Percentiles rank a stretch among this genome's conserved stretches.
These are phyloP conservation scores for Aspergillus heteromorphus DNA, from an alignment of 495 filamentous ascomycete species.

Conservation along the genomic window DNA sequence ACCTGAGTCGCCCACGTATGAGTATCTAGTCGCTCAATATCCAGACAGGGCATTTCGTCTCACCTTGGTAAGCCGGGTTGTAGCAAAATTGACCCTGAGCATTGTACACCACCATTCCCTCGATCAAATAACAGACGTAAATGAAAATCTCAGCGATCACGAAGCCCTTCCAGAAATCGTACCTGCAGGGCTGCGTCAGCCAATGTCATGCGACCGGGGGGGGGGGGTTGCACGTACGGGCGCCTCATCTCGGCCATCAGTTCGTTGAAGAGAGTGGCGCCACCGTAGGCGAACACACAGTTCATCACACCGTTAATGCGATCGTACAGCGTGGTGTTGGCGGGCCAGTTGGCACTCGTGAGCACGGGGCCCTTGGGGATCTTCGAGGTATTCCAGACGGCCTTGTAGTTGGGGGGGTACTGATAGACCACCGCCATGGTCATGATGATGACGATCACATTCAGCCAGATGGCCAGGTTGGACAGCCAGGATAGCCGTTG, in stretches of 20 bases:
- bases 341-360: neutral
- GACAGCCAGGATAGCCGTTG: neutral
- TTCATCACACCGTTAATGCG: neutral
- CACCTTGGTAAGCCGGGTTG: neutral
- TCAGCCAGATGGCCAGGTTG: constrained; percentile 1
- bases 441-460: neutral
- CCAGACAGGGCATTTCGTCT: no score
- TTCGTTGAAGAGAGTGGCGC: neutral
- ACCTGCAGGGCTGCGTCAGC: neutral
- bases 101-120: neutral
- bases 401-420: neutral
- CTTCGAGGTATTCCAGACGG: neutral
- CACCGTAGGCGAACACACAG: neutral
- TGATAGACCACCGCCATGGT: neutral
- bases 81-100: neutral
- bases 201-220: neutral
- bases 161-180: constrained; percentile 1
- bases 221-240: neutral
- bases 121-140: neutral
- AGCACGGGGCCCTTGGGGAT: neutral
- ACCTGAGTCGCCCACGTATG: no score
- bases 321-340: neutral
- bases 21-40: no score
- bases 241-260: constrained; percentile 1
- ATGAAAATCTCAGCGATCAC: neutral